Percentiles rank a stretch among this genome's conserved stretches.
These are phyloP conservation scores for Pyrenochaeta sp. DNA, from an alignment of 2,329 filamentous ascomycete species.

Conservation along the genomic window DNA sequence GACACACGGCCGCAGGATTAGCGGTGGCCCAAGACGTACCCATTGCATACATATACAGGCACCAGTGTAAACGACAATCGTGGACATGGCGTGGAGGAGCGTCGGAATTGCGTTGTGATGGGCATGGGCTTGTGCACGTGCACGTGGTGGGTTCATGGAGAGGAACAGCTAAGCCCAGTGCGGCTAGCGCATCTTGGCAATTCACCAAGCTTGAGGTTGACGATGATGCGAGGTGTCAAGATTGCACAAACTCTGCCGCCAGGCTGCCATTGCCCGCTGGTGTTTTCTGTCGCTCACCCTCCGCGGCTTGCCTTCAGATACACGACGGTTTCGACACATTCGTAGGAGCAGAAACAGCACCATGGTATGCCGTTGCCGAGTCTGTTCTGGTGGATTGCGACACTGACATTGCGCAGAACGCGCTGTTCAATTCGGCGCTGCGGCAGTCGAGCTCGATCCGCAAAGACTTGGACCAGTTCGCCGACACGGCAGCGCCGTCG, in stretches of 20 bases:
- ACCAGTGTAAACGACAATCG: no score
- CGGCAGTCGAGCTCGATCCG: conserved; percentile 84
- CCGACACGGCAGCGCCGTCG: conserved; percentile 65
- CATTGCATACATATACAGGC: background rate
- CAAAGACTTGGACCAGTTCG: conserved; percentile 75
- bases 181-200: conserved; percentile 17
- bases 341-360: background rate
- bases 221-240: conserved; percentile 46
- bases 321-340: background rate
- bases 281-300: no score
- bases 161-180: background rate
- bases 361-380: conserved; percentile 27
- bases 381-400: background rate
- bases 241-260: conserved; percentile 20
- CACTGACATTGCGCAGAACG: conserved; percentile 65
- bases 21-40: background rate
- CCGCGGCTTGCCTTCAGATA: background rate
- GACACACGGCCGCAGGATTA: background rate
- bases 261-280: conserved; percentile 15
- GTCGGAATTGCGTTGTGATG: background rate
- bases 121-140: background rate
- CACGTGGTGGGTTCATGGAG: background rate
- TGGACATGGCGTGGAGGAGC: background rate
- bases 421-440: conserved; percentile 83
- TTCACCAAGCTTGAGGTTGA: conserved; percentile 15